These are phyloP conservation scores for Podaxis sp. DNA, from an alignment of 768 basidiomycete species.

Conservation along the genomic window DNA sequence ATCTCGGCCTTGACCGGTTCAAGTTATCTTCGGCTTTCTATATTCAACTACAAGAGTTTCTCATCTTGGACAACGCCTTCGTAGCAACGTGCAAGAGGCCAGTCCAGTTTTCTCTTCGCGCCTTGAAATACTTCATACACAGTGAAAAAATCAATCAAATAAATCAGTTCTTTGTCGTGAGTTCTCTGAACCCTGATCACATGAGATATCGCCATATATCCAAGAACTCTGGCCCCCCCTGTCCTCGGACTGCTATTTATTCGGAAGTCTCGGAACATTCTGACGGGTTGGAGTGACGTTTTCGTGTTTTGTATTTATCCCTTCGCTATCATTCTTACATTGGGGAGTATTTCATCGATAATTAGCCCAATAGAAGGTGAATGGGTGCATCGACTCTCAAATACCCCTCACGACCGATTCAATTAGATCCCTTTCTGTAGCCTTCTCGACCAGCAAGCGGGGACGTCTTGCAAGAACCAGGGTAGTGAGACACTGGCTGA, in stretches of 20 bases:
- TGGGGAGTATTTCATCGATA: not conserved
- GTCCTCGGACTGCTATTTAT: not conserved
- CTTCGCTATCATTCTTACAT: not conserved
- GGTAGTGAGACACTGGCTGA: not conserved
- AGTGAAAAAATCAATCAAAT: not conserved
- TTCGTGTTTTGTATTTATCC: not conserved
- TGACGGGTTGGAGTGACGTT: not conserved
- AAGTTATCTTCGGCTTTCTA: not conserved
- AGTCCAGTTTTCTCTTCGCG: not conserved
- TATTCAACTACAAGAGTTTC: constrained; percentile 1
- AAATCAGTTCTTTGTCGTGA: not conserved
- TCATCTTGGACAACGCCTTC: not conserved
- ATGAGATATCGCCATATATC: not conserved
- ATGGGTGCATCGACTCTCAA: not conserved
- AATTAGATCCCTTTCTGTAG: not conserved
- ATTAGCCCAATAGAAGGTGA: not conserved
- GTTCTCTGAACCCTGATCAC: not conserved
- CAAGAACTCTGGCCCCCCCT: not conserved
- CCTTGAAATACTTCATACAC: not conserved
- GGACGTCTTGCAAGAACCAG: not conserved
- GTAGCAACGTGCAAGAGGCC: not conserved
- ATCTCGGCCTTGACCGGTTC: constrained; percentile 12
- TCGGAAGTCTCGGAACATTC: constrained; percentile 6
- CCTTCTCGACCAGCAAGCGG: not conserved
- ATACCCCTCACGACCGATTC: not conserved